phyloP scores from a whole-genome alignment of 768 basidiomycete genomes.

The Hemileccinum impolitum region DNA sequence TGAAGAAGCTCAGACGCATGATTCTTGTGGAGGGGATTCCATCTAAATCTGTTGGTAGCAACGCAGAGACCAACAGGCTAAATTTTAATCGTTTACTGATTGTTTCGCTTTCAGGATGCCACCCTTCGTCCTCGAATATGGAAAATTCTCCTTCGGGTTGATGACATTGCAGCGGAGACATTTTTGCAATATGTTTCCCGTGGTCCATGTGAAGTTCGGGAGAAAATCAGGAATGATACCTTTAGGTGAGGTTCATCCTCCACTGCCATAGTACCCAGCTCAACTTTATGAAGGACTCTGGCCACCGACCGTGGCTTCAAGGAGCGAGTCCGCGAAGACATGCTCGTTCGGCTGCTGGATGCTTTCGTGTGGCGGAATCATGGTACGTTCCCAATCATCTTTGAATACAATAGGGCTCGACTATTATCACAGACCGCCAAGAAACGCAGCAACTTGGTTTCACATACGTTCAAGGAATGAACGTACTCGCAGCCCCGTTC shows the following conservation, averaged over 20 bases:
- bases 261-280: background rate
- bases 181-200: conserved; percentile 77
- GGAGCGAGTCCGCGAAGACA: conserved; percentile 93
- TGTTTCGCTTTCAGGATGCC: conserved; percentile 50
- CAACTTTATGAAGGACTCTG: conserved; percentile 54
- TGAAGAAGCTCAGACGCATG: conserved; percentile 82
- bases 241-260: conserved; percentile 61
- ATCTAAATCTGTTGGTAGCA: conserved; percentile 59
- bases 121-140: conserved; percentile 89
- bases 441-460: conserved; percentile 80
- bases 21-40: conserved; percentile 92
- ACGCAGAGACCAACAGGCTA: background rate
- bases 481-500: conserved; percentile 97
- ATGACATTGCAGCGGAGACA: conserved; percentile 69
- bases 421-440: conserved; percentile 54
- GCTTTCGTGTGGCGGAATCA: conserved; percentile 97
- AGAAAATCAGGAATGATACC: conserved; percentile 95
- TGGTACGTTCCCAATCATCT: conserved; percentile 43
- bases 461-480: conserved; percentile 99
- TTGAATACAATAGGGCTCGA: background rate
- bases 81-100: conserved; percentile 3
- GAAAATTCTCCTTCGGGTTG: conserved; percentile 88
- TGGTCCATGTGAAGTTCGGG: conserved; percentile 82
- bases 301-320: conserved; percentile 98
- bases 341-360: conserved; percentile 93